phyloP scores from a whole-genome alignment of 768 basidiomycete species.

The Rubroboletus pulcherrimus region DNA sequence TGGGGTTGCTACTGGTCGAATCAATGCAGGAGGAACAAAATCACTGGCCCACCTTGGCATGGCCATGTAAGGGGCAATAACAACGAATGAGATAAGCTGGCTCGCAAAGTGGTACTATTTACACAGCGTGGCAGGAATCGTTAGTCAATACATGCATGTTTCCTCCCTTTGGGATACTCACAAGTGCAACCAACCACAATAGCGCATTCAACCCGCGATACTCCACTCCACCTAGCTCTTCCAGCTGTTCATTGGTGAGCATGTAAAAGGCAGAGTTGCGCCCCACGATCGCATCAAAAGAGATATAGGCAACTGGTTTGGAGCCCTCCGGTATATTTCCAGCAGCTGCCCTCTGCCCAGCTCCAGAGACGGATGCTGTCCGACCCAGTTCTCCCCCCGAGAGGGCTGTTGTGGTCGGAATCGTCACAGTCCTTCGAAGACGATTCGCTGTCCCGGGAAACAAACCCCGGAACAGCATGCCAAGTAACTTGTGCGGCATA shows the following conservation, averaged over 20 bases:
- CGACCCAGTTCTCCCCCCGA: slow-evolving; percentile 29
- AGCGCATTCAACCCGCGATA: slow-evolving; percentile 80
- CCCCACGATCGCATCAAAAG: slow-evolving; percentile 82
- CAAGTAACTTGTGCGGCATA: slow-evolving; percentile 57
- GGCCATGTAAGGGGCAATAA: slow-evolving; percentile 81
- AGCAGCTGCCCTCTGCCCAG: not conserved
- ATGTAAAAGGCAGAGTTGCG: slow-evolving; percentile 70
- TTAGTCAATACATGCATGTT: not conserved
- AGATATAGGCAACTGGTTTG: slow-evolving; percentile 70
- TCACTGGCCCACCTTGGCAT: slow-evolving; percentile 52
- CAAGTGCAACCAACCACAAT: slow-evolving; percentile 73
- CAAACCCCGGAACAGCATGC: slow-evolving; percentile 44
- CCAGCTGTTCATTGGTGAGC: slow-evolving; percentile 77
- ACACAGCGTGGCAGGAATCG: not conserved
- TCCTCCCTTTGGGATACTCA: slow-evolving; percentile 36
- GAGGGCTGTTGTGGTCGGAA: slow-evolving; percentile 66
- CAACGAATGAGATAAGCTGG: slow-evolving; percentile 65
- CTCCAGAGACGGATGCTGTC: slow-evolving; percentile 17
- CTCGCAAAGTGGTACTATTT: slow-evolving; percentile 71
- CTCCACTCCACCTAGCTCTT: slow-evolving; percentile 92
- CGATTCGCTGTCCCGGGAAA: slow-evolving; percentile 62
- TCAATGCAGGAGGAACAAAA: slow-evolving; percentile 58
- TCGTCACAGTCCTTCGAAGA: slow-evolving; percentile 68
- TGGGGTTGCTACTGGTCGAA: slow-evolving; percentile 50
- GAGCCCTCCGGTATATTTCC: slow-evolving; percentile 37